These are phyloP conservation scores for Diplodia seriata DNA, from an alignment of 2,329 filamentous ascomycete species.

Conservation along the genomic window DNA sequence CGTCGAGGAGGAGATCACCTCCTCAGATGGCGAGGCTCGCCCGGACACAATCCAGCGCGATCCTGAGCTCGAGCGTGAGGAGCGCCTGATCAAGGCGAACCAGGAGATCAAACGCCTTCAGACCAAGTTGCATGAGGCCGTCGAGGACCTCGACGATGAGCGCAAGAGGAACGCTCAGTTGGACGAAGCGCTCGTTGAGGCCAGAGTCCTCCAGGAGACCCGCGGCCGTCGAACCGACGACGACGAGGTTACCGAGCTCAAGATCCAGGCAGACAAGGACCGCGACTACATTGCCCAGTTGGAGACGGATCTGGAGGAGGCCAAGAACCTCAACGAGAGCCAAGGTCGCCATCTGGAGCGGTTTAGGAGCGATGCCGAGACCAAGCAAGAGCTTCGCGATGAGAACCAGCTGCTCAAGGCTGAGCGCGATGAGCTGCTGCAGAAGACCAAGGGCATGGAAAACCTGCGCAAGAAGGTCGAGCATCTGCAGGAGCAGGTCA, in stretches of 20 bases:
- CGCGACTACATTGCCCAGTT: constrained; percentile 59
- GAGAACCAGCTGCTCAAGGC: constrained; percentile 57
- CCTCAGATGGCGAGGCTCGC: constrained; percentile 22
- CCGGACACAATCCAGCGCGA: constrained; percentile 41
- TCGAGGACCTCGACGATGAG: constrained; percentile 52
- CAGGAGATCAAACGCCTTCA: constrained; percentile 55
- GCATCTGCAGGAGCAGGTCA: constrained; percentile 56
- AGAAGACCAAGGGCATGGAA: constrained; percentile 59
- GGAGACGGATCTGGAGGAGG: constrained; percentile 54
- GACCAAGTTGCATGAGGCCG: constrained; percentile 49
- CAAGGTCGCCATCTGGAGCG: constrained; percentile 56
- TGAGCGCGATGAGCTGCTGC: constrained; percentile 57
- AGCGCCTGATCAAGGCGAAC: constrained; percentile 57
- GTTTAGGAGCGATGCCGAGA: constrained; percentile 50
- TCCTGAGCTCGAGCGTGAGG: constrained; percentile 57
- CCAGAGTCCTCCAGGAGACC: constrained; percentile 53
- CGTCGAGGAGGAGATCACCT: constrained; percentile 23
- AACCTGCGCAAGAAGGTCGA: constrained; percentile 63
- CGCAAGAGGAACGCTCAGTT: constrained; percentile 53
- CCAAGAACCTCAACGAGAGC: constrained; percentile 53
- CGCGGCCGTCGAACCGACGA: constrained; percentile 49
- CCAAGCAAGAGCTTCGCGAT: constrained; percentile 58
- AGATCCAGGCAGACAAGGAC: constrained; percentile 53
- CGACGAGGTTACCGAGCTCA: constrained; percentile 54
- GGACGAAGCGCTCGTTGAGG: constrained; percentile 57